Conservation (phyloP, 495 filamentous ascomycete genomes). For the Hypomontagnella monticulosa region DNA sequence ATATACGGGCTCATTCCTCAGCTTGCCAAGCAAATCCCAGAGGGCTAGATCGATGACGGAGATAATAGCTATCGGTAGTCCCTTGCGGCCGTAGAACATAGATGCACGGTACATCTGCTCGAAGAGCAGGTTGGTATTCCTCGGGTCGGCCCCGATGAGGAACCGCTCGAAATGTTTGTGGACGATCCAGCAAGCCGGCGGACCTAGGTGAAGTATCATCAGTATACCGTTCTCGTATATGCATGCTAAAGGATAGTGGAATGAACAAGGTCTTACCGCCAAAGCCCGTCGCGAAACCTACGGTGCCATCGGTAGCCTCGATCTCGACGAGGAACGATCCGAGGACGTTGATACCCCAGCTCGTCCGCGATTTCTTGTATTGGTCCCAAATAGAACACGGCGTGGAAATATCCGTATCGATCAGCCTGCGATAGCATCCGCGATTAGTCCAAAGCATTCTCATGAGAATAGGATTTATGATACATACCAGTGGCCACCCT, state of each 20-base stretch:
- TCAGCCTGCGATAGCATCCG: slow-evolving; percentile 62
- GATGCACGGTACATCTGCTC: slow-evolving; percentile 96
- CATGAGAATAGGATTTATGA: not conserved
- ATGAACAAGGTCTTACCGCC: slow-evolving; percentile 63
- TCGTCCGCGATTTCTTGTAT: slow-evolving; percentile 86
- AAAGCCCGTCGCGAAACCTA: slow-evolving; percentile 92
- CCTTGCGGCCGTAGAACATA: slow-evolving; percentile 96
- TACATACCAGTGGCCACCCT: slow-evolving; percentile 82
- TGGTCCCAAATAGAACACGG: slow-evolving; percentile 89
- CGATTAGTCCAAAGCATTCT: slow-evolving; percentile 10
- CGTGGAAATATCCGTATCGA: slow-evolving; percentile 89
- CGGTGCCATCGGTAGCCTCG: slow-evolving; percentile 86
- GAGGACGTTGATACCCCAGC: slow-evolving; percentile 95
- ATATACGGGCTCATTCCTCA: slow-evolving; percentile 92
- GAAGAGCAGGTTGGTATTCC: slow-evolving; percentile 87
- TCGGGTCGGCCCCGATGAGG: slow-evolving; percentile 85
- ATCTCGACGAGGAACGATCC: slow-evolving; percentile 95
- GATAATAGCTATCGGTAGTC: slow-evolving; percentile 87
- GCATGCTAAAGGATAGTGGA: not conserved
- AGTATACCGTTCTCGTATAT: not conserved
- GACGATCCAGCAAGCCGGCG: slow-evolving; percentile 91
- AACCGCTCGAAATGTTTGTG: slow-evolving; percentile 92
- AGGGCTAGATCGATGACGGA: slow-evolving; percentile 91
- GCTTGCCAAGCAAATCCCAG: slow-evolving; percentile 91
- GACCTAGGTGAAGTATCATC: slow-evolving; percentile 53